Base-by-base conservation (phyloP, 179 eudicot genomes). In the Monotropa hypopitys region DNA sequence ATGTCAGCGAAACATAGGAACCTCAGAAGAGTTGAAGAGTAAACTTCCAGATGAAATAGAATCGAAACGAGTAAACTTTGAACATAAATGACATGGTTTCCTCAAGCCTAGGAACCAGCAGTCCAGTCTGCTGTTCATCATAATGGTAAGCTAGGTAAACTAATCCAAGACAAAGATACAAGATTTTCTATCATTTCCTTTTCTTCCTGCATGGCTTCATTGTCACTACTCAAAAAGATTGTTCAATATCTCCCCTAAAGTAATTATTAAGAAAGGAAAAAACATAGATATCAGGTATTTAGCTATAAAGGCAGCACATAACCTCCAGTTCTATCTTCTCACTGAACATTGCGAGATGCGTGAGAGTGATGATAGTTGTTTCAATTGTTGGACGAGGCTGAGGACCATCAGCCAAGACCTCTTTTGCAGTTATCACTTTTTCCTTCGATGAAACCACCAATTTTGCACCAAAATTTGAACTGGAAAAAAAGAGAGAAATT, bases 261-360 rank as follows among this genome's bases (percentile, higher is more conserved):
- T 5, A 53, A 20, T 53, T 51, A 33, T 4, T 20, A 35, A 21
- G 28, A 30, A 28, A 32, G 59, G 12, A 2, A 20, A 46, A 70
- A 46, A 13, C 18, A 53, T 3, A 32, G 18, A 32, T 26, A 72
- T 20, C 28, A 42, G 8, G 74, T 26, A 45, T 12, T 45, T 26
- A 45, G 3, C 30, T 18, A 72, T 18, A 5, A 51, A 53, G 43
- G 32, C 8, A 13, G 8, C 10, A 49, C 0, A 35, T 35, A 85
- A 95, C 99, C 99, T 93, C 89, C 76, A 91, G 85, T 84, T 95
- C 99, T 62, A 95, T 86, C 82, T 87, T 88, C 77, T 95, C 99
- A 80, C 99, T 95, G 75, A 86, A 83, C 74, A 86, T 85, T 38
- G 92, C 98, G 54, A 93, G 83, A 84, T 95, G 97, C 89, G 82